These are phyloP conservation scores for Nematocida parisii DNA, from an alignment of 371 early-diverging fungal genomes.

Conservation along the genomic window DNA sequence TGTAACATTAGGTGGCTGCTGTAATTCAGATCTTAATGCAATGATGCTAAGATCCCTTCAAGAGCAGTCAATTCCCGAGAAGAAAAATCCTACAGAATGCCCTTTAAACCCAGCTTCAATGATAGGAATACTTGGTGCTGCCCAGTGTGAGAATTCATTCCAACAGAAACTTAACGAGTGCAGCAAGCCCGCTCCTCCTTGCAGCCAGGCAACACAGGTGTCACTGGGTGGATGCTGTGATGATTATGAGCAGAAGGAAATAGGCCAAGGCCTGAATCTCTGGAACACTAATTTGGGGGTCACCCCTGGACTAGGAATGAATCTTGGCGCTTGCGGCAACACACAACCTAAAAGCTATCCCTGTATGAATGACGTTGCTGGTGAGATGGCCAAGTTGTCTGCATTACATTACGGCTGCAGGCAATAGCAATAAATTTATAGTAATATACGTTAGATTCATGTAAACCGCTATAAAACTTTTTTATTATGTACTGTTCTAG, in stretches of 20 bases:
- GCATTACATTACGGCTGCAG: not conserved
- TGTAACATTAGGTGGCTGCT: not conserved
- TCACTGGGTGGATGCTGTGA: not conserved
- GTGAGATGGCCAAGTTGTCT: conserved; percentile 3
- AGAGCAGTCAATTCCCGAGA: not conserved
- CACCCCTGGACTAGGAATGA: not conserved
- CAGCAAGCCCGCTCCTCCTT: not conserved
- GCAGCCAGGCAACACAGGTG: not conserved
- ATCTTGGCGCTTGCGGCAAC: not conserved
- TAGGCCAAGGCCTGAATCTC: not conserved
- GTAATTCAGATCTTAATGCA: conserved; percentile 7
- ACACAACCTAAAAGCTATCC: not conserved
- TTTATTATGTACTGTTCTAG: conserved; percentile 1
- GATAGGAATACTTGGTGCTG: not conserved
- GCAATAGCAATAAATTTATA: not conserved
- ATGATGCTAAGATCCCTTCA: conserved; percentile 2
- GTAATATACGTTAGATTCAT: not conserved
- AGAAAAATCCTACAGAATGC: not conserved
- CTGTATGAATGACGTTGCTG: not conserved
- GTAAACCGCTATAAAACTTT: not conserved
- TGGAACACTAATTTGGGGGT: not conserved
- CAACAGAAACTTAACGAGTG: not conserved
- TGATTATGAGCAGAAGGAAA: not conserved
- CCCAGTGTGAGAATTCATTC: not conserved
- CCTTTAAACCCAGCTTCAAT: not conserved